Base-by-base conservation (phyloP, 345 rosid species). In the Dipteronia sinensis region DNA sequence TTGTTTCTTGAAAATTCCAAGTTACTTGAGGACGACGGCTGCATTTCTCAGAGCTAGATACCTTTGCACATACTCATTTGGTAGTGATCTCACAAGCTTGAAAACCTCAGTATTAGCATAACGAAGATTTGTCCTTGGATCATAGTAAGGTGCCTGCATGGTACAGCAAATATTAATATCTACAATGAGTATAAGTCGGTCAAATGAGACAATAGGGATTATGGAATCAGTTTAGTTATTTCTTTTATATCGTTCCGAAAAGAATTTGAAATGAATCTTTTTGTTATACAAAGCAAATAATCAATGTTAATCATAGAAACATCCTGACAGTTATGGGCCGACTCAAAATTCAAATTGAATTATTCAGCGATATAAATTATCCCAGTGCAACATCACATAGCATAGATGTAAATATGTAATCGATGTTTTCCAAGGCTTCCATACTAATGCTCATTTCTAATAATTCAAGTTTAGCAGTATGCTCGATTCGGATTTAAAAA, bases 21-120 rank as follows among this genome's bases (percentile, higher is more conserved):
- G 29, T 82, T 83, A 94, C 91, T 82, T 92, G 83, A 94, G 86
- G 81, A 92, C 89, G 75, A 91, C 90, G 2, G 95, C 97, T 2
- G 98, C 98, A 76, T 92, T 92, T 81, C 98, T 89, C 8, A 94
- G 80, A 78, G 97, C 82, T 72, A 96, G 84, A 77, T 96, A 96
- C 72, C 94, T 90, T 72, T 95, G 98, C 80, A 90, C 98, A 73
- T 92, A 84, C 49, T 91, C 92, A 65, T 88, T 81, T 15, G 98
- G 94, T 75, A 96, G 98, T 29, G 94, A 88, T 64, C 99, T 87
- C 44, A 96, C 80, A 62, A 85, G 82, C 90, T 94, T 91, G 86
- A 94, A 96, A 55, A 94, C 93, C 11, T 91, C 88, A 0, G 97
- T 58, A 81, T 87, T 95, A 13, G 99, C 97, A 75, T 93, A 95